Evolutionary conservation across 176 grass and related monocot species (phyloP), one percentile per base, ranked within the genome.

Genomic region (Stipa capillata): DNA sequence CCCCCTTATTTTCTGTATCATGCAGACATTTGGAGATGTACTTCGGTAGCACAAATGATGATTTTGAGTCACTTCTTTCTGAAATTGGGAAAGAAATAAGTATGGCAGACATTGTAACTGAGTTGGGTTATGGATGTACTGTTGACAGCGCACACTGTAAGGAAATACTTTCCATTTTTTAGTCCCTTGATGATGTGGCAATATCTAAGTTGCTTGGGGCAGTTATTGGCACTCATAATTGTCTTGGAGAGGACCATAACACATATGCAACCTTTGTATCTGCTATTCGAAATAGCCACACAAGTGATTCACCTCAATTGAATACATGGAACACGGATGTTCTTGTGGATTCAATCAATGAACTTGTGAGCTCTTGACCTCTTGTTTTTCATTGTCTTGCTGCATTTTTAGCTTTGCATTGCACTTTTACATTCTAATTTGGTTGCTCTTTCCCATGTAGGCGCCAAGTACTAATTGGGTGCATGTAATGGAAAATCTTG

Each of bases 191-290:
- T 79, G 93, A 97, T 65, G 14, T 58, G 5, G 89, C 79, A 51
- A 52, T 93, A 57, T 89, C 93, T 74, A 97, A 93, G 85, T 81
- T 97, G 76, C 79, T 97, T 65, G 93, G 93, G 34, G 85, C 87
- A 69, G 86, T 97, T 85, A 69, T 74, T 79, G 69, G 79, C 48
- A 85, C 79, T 58, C 85, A 80, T 90, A 75, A 63, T 80, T 85
- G 85, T 88, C 65, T 90, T 33, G 87, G 85, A 67, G 90, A 92
- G 42, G 71, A 82, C 68, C 73, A 80, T 53, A 73, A 80, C 67
- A 84, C 60, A 59, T 87, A 92, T 82, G 69, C 87, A 75, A 88
- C 79, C 69, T 87, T 97, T 51, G 69, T 84, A 41, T 92, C 90
- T 79, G 76, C 90, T 78, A 63, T 92, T 79, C 57, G 76, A 47